A percentile compares a stretch with the other conserved stretches of the same genome.
Conservation (phyloP, 1,284 basidiomycete species). For the Malassezia cuniculi region DNA sequence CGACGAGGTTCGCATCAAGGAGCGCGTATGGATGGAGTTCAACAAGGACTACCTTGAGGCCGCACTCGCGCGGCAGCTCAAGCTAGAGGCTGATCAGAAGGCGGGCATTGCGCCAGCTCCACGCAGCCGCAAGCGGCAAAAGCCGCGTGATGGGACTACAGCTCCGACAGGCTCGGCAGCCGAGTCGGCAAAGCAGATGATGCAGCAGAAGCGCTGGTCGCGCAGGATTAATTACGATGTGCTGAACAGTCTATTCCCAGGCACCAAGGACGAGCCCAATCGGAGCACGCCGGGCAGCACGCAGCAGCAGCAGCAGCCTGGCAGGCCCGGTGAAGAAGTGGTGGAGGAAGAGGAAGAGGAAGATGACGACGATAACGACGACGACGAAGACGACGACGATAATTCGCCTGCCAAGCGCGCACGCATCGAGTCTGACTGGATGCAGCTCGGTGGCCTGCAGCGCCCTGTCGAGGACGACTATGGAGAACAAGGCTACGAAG, state of each 20-base stretch:
- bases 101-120: conserved; percentile 29
- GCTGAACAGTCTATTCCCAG: conserved; percentile 32
- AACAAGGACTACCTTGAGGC: conserved; percentile 87
- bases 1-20: conserved; percentile 77
- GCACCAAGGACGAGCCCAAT: neutral
- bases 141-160: conserved; percentile 30
- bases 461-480: conserved; percentile 9
- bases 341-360: conserved; percentile 16
- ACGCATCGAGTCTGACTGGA: conserved; percentile 1
- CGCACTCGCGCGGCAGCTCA: conserved; percentile 36
- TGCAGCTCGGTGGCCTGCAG: conserved; percentile 3
- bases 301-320: too few relatives aligned
- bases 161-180: conserved; percentile 35
- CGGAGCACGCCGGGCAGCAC: too few relatives aligned
- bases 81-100: conserved; percentile 40
- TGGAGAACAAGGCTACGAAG: conserved; percentile 15
- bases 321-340: conserved; percentile 17
- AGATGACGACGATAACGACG: conserved; percentile 14
- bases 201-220: conserved; percentile 38
- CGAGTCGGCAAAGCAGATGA: conserved; percentile 41
- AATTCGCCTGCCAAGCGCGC: conserved; percentile 14
- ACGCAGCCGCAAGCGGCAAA: conserved; percentile 31
- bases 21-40: conserved; percentile 89
- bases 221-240: conserved; percentile 43
- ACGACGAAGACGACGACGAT: conserved; percentile 11